These are phyloP conservation scores for Emericellopsis terricola DNA, from an alignment of 495 filamentous ascomycete genomes.

Conservation along the genomic window DNA sequence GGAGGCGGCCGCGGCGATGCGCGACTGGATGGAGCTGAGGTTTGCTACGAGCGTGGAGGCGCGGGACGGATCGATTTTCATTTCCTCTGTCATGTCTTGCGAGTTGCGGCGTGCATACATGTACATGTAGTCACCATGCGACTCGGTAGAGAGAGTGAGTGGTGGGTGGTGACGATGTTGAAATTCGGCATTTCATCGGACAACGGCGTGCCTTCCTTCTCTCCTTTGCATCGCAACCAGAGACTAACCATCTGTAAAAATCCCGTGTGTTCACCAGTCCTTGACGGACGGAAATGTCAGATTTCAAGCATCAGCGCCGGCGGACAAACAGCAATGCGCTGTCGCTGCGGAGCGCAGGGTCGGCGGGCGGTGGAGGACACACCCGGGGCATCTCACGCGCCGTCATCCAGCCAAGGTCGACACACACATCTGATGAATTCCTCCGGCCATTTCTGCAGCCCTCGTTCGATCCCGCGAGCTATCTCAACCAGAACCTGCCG, in stretches of 20 bases:
- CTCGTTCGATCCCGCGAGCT: conserved; percentile 63
- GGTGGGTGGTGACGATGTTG: not conserved
- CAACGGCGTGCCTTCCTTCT: not conserved
- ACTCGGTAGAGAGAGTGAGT: no score
- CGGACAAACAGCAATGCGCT: not conserved
- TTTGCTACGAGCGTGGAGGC: conserved; percentile 27
- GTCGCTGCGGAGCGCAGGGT: not conserved
- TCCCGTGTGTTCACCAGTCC: no score
- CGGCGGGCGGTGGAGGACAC: no score
- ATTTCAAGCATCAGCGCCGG: not conserved
- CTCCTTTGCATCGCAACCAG: no score
- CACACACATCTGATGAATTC: conserved; percentile 40
- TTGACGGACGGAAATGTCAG: not conserved
- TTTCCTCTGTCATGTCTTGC: conserved; percentile 20
- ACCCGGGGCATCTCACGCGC: not conserved
- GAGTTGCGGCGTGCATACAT: not conserved
- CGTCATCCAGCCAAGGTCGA: conserved; percentile 22
- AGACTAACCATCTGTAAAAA: no score
- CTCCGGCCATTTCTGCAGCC: conserved; percentile 50
- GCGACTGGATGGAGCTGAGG: conserved; percentile 25
- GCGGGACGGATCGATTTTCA: conserved; percentile 33
- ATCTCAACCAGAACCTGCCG: conserved; percentile 62
- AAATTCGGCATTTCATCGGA: conserved; percentile 10
- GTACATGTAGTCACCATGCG: not conserved
- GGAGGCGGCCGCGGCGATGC: conserved; percentile 20